Percentiles rank a stretch among this genome's conserved stretches.
These are phyloP conservation scores for Populus hybrid DNA, from an alignment of 441 rosid genomes.

Conservation along the genomic window DNA sequence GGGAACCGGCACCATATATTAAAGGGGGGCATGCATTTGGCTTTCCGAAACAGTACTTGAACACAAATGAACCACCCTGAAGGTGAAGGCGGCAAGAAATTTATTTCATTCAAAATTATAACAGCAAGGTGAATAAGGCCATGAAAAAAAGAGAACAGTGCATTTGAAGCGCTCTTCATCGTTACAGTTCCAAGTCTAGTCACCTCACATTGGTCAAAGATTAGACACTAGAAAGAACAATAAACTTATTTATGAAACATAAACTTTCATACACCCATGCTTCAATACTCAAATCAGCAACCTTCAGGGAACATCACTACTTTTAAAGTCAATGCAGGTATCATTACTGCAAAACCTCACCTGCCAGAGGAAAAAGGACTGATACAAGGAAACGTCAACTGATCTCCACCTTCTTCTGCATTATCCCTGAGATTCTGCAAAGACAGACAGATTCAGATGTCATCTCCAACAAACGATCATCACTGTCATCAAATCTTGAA, in stretches of 20 bases:
- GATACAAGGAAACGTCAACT: conserved; percentile 17
- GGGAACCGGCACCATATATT: not conserved
- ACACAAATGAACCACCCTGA: not conserved
- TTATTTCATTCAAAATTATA: not conserved
- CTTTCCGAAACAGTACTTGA: not conserved
- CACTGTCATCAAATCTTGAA: conserved; percentile 8
- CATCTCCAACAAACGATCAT: not conserved
- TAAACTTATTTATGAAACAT: not conserved
- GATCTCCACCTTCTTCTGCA: conserved; percentile 26
- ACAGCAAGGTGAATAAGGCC: not conserved
- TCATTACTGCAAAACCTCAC: conserved; percentile 4
- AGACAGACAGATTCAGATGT: conserved; percentile 11
- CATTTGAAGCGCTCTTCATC: not conserved
- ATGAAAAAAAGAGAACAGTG: not conserved
- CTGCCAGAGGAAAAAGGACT: conserved; percentile 17
- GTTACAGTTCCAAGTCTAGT: not conserved
- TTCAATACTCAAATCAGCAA: not conserved
- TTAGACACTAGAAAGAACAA: not conserved
- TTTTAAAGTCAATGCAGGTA: not conserved
- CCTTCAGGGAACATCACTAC: not conserved
- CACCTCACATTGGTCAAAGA: not conserved
- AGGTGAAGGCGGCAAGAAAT: not conserved
- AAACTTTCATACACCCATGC: not conserved
- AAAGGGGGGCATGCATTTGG: not conserved
- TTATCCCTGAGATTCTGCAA: conserved; percentile 40